Conservation (phyloP, 495 filamentous ascomycete genomes). For the Penicillium herquei region DNA sequence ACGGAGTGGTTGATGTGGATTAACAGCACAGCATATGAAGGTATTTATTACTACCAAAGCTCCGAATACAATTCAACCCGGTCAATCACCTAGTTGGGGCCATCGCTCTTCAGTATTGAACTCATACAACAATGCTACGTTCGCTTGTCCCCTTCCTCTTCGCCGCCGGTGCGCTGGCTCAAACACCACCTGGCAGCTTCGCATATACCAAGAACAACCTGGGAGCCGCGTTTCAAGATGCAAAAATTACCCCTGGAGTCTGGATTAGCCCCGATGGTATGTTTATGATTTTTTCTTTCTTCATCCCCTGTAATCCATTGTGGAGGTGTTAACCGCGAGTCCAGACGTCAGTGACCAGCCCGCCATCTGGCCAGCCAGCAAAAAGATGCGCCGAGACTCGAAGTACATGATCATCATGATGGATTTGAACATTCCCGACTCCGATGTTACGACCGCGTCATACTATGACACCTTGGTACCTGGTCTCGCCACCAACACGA, state of each 20-base stretch:
- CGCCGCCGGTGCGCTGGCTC: constrained; percentile 2
- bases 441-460: constrained; percentile 8
- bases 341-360: neutral
- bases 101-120: too few relatives aligned
- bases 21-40: too few relatives aligned
- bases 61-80: too few relatives aligned
- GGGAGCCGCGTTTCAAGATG: constrained; percentile 1
- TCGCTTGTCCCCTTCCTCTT: neutral
- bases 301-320: neutral
- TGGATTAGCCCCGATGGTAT: constrained; percentile 7
- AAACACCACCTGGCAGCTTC: constrained; percentile 5
- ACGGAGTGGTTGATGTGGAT: too few relatives aligned
- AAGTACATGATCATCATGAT: constrained; percentile 10
- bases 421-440: constrained; percentile 9
- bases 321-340: neutral
- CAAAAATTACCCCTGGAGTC: constrained; percentile 4
- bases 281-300: neutral
- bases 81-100: too few relatives aligned
- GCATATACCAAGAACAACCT: constrained; percentile 2
- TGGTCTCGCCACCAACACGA: constrained; percentile 2
- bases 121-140: neutral
- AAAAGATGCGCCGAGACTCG: neutral
- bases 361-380: neutral
- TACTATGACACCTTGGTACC: constrained; percentile 6
- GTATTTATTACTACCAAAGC: too few relatives aligned